Conservation (phyloP, 208 protist genomes). For the Crithidia mellificae region DNA sequence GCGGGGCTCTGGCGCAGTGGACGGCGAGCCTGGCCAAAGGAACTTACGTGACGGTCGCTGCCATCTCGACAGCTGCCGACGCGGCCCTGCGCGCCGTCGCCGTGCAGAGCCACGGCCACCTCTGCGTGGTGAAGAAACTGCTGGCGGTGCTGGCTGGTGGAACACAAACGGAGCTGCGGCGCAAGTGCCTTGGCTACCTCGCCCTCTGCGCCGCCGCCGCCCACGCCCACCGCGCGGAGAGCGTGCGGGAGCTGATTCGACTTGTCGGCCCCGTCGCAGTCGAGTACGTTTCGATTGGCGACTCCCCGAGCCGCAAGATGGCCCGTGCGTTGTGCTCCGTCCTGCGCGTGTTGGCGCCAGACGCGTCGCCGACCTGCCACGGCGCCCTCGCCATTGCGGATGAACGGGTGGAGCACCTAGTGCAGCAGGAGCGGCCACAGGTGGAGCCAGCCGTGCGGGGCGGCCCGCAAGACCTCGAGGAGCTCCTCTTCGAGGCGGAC, state of each 20-base stretch:
- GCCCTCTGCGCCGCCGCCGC: slow-evolving; percentile 59
- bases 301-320: slow-evolving; percentile 80
- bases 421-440: slow-evolving; percentile 55
- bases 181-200: slow-evolving; percentile 80
- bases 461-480: slow-evolving; percentile 47
- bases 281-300: slow-evolving; percentile 67
- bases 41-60: slow-evolving; percentile 80
- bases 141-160: slow-evolving; percentile 47
- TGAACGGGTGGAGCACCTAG: slow-evolving; percentile 51
- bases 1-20: slow-evolving; percentile 50
- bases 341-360: slow-evolving; percentile 37
- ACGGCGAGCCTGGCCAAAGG: slow-evolving; percentile 53
- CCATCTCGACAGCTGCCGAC: slow-evolving; percentile 77
- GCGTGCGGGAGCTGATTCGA: slow-evolving; percentile 13
- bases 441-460: slow-evolving; percentile 39
- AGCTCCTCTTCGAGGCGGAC: slow-evolving; percentile 54
- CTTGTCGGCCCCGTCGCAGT: slow-evolving; percentile 28
- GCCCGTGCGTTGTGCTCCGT: slow-evolving; percentile 71
- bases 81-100: slow-evolving; percentile 57
- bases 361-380: slow-evolving; percentile 9
- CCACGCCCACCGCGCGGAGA: slow-evolving; percentile 10
- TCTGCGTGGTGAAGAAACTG: slow-evolving; percentile 43
- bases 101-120: slow-evolving; percentile 57
- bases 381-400: slow-evolving; percentile 33
- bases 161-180: slow-evolving; percentile 80